A percentile compares a stretch with the other conserved stretches of the same genome.
These are phyloP conservation scores for Rubroboletus satanas DNA, from an alignment of 768 basidiomycete genomes.

Conservation along the genomic window DNA sequence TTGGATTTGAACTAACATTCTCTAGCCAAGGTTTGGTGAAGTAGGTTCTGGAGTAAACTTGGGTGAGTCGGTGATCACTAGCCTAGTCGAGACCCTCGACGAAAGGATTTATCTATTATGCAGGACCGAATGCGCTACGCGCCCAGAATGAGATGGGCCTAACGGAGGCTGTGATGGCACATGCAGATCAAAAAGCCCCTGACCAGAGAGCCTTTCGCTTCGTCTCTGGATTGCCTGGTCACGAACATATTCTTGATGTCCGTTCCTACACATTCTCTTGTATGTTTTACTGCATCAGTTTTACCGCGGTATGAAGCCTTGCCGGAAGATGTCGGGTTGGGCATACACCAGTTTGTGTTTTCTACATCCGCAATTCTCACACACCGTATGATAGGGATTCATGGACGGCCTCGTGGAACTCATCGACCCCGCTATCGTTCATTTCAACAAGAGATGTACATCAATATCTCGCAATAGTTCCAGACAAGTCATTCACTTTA, in stretches of 20 bases:
- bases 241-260: conserved; percentile 46
- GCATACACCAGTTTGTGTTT: conserved; percentile 41
- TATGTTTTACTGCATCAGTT: neutral
- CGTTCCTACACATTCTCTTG: neutral
- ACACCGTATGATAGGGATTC: conserved; percentile 38
- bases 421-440: conserved; percentile 39
- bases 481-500: conserved; percentile 39
- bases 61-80: conserved; percentile 28
- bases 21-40: conserved; percentile 46
- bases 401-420: conserved; percentile 45
- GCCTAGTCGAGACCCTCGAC: neutral
- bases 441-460: conserved; percentile 50
- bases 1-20: neutral
- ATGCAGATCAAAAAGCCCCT: conserved; percentile 33
- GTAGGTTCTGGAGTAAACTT: conserved; percentile 54
- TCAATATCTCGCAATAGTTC: conserved; percentile 29
- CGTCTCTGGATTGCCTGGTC: conserved; percentile 39
- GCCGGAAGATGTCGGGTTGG: conserved; percentile 38
- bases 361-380: neutral
- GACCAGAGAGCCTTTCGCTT: conserved; percentile 36
- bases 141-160: conserved; percentile 44
- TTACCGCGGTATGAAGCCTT: conserved; percentile 31
- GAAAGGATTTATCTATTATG: neutral
- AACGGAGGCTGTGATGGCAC: conserved; percentile 39
- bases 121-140: conserved; percentile 49